Base-by-base conservation (phyloP, 2,329 filamentous ascomycete genomes). In the Metarhizium anisopliae region DNA sequence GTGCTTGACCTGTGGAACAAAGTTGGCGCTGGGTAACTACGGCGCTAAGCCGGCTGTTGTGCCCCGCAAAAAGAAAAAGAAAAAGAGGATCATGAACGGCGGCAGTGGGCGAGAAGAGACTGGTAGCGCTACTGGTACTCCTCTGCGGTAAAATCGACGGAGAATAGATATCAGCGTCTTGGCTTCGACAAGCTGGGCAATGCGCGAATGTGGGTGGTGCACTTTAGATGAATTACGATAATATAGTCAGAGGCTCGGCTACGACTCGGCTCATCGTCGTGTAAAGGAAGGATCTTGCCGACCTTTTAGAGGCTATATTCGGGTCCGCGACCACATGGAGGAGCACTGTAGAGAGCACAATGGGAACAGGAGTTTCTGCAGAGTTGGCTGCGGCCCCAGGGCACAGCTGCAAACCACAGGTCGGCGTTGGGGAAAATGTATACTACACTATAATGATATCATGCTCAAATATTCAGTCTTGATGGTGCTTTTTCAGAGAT, bases 1-100 rank as follows among this genome's bases (percentile, higher is more conserved):
- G 60, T 96, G 91, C 68, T 74, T 94, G 60, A 95, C 90, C 0
- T 96, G 91, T 68, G 90, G 88, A 2, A 93, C 88, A 3, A 82
- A 84, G 64, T 76, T 96, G 35, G 78, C 84, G n/a, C 73, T 92
- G n/a, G 87, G 86, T 0, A 82, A 82, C 57, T 91, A 91, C 64
- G 89, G 89, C 20, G 77, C 81, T 5, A 89, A 85, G 64, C 90
- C 90, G 1, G 86, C 85, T n/a, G 86, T 93, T 5, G 76, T 92
- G 18, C 81, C 84, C 1, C 76, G 80, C 53, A 84, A 79, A 65
- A 91, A 86, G 75, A 89, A 86, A 70, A 91, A 88, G 77, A 90
- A 86, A 80, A 90, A 85, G 75, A 83, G 79, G 67, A 72, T 77
- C 32, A 68, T 76, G 51, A 81, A 83, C 13, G 56, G 56, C 50